Conservation (phyloP, 371 early-diverging fungal species). For the Smittium mucronatum region DNA sequence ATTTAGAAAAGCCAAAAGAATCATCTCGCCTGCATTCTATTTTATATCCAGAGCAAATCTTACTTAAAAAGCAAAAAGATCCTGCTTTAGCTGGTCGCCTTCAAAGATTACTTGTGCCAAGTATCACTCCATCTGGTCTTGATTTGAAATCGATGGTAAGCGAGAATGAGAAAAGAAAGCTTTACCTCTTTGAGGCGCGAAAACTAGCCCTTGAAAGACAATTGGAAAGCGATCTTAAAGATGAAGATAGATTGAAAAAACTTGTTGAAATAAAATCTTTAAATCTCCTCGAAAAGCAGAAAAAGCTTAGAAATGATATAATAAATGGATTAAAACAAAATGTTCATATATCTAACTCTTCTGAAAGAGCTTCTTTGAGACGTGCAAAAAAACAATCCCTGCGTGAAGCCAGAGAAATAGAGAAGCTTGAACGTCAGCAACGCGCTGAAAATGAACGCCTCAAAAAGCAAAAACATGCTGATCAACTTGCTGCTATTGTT, state of each 20-base stretch:
- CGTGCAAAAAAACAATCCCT: slow-evolving; percentile 79
- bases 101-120: slow-evolving; percentile 58
- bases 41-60: slow-evolving; percentile 39
- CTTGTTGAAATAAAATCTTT: slow-evolving; percentile 72
- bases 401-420: slow-evolving; percentile 81
- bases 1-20: slow-evolving; percentile 25
- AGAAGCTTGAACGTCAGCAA: slow-evolving; percentile 78
- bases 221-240: slow-evolving; percentile 41
- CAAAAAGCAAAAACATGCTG: slow-evolving; percentile 66
- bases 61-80: slow-evolving; percentile 37
- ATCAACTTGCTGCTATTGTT: slow-evolving; percentile 56
- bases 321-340: slow-evolving; percentile 46
- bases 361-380: slow-evolving; percentile 64
- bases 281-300: slow-evolving; percentile 59
- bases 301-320: slow-evolving; percentile 65
- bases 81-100: slow-evolving; percentile 46
- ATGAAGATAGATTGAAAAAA: slow-evolving; percentile 47
- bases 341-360: slow-evolving; percentile 62
- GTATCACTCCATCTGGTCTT: slow-evolving; percentile 59
- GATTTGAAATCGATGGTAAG: slow-evolving; percentile 55
- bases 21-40: not conserved
- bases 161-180: slow-evolving; percentile 60
- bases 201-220: slow-evolving; percentile 59
- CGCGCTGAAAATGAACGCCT: slow-evolving; percentile 72
- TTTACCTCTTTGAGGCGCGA: slow-evolving; percentile 52